Evolutionary conservation across 495 filamentous ascomycete genomes (phyloP), one percentile per base, ranked within the genome.

Genomic region (Aspergillus coremiiformis): DNA sequence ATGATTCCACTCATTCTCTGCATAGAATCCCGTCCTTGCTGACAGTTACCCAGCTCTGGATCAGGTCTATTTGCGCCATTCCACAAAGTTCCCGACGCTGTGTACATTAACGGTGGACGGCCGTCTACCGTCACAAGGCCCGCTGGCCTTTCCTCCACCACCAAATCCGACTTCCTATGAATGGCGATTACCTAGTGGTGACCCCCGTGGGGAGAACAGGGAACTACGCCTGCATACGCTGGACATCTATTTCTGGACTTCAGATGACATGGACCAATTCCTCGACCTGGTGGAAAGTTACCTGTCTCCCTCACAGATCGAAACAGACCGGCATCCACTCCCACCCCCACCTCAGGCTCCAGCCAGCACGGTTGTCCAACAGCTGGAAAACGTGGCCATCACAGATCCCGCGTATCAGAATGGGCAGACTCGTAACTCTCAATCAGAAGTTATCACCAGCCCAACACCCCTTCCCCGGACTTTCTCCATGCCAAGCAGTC

Each of bases 211-310:
- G 61, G 78, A 88, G 56, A 80, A 76, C 30, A 84, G 82, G 54
- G 86, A 86, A 51, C 84, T 87, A 64, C 84, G 82, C 53, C 72
- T 96, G 0, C 85, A 94, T 60, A 89, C 87, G 2, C 55, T 95
- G 49, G 90, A 96, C 63, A 78, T 95, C 33, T 96, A 96, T 66
- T 91, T 95, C 67, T 95, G 89, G 87, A 88, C 79, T 0, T 70
- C 78, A 44, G 78, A 84, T 26, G 90, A 95, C 66, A 85, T 85
- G 4, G 70, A 80, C 24, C 71, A 82, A 41, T 90, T 95, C 52
- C 69, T 94, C 47, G 82, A 88, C 54, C 73, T 77, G 21, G 61
- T 83, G 27, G 75, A 81, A 39, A 76, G 72, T 22, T 68, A 89
- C 14, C 70, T 90, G 4, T 77, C 82, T 33, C 60, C 63, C 0